Evolutionary conservation across 169 alveolate genomes (phyloP), one percentile per base, ranked within the genome.

Genomic region (Plasmodium malariae): DNA sequence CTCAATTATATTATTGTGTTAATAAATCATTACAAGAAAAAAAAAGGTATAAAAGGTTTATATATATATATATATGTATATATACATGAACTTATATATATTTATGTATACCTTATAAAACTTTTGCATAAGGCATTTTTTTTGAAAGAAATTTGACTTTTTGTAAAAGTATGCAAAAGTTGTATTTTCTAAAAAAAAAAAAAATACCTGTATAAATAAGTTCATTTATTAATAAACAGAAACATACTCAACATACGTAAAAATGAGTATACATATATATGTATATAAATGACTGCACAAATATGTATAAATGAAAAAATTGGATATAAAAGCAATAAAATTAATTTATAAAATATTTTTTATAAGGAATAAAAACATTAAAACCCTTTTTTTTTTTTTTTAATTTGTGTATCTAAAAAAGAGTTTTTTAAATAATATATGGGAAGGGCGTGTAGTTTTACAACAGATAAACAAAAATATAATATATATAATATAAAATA

Each of bases 21-120:
- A 73, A 73, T 70, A 73, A 51, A 62, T 73, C 45, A 17, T 73
- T 73, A 73, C 87, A 54, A 73, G 26, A 73, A 72, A 51, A 72
- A 72, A 72, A 28, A 57, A 70, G 45, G 32, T 24, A 28, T 28
- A 69, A 72, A 72, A 69, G 43, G 2, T 69, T 70, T 49, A 70
- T 70, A 26, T 48, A 70, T 19, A 48, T n/a, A 37, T 54, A 12
- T 4, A 32, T 24, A 48, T 70, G 67, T 57, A 70, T 70, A 45
- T 26, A 32, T 26, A 67, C 17, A 67, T 67, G 55, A 19, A 48
- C 55, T 48, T 57, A 57, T 30, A 57, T 30, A 57, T 36, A 71
- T 36, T 45, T 71, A 71, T 59, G 19, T 57, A 57, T 21, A 57
- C 36, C 19, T 57, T 57, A 21, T 26, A 19, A 19, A n/a, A 45